Evolutionary conservation across 306 rosid genomes (phyloP).

Genomic region (Cicer cuneatum): DNA sequence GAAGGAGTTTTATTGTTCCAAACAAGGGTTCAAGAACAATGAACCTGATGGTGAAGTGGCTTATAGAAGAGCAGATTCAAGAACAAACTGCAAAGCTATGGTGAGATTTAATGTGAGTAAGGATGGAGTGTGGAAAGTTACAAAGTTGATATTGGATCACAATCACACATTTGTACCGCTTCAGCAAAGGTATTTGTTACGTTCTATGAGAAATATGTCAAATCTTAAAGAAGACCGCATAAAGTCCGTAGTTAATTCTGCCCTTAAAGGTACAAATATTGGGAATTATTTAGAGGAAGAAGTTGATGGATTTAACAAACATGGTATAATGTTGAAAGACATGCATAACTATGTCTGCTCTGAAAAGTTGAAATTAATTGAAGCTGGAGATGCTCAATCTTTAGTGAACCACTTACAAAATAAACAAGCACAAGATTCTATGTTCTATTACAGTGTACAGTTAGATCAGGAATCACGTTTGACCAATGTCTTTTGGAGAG

Average conservation of each 20-base stretch:
- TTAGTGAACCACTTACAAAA: background rate
- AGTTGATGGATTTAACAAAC: background rate
- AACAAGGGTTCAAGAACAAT: background rate
- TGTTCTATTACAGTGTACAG: background rate
- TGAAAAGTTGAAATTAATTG: background rate
- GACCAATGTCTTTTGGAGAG: background rate
- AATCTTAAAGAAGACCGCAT: background rate
- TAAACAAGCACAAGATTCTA: background rate
- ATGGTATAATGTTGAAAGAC: background rate
- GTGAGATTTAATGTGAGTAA: background rate
- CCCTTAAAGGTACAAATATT: background rate
- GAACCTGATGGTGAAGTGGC: background rate
- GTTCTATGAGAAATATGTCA: background rate
- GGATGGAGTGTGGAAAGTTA: background rate
- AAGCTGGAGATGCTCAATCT: background rate
- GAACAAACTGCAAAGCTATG: no score
- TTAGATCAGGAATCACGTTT: background rate
- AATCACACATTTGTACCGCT: background rate
- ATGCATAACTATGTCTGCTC: background rate
- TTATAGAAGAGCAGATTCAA: background rate
- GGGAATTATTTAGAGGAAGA: constrained; percentile 1
- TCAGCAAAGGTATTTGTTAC: background rate
- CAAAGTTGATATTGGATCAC: background rate
- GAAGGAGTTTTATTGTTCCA: background rate
- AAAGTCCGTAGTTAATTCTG: background rate